phyloP scores from a whole-genome alignment of 2,329 filamentous ascomycete species.

The Aspergillus sp. region DNA sequence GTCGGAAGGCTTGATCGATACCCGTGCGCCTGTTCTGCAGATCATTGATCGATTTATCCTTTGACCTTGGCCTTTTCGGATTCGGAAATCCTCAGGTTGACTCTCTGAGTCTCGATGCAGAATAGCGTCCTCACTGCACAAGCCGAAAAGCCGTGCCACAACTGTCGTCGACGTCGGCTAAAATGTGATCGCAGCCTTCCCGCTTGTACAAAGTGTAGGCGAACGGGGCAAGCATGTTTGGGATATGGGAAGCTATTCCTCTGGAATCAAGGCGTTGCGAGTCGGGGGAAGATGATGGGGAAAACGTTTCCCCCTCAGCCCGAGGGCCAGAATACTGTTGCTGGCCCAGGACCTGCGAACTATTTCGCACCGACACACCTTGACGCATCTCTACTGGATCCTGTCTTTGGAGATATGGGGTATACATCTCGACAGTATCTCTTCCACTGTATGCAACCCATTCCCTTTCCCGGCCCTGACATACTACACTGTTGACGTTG shows the following conservation, averaged over 20 bases:
- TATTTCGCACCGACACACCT: not conserved
- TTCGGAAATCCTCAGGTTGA: not conserved
- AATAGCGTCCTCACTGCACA: not conserved
- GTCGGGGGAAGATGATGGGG: conserved; percentile 23
- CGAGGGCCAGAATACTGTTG: not conserved
- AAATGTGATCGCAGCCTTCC: conserved; percentile 17
- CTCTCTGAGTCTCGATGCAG: not conserved
- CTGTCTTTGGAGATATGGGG: conserved; percentile 3
- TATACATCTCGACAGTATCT: not conserved
- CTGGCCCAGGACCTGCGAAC: not conserved
- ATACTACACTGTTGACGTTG: not conserved
- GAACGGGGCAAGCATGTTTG: conserved; percentile 13
- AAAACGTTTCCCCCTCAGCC: conserved; percentile 10
- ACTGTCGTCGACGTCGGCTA: conserved; percentile 17
- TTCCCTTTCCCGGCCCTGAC: not conserved
- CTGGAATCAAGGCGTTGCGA: conserved; percentile 20
- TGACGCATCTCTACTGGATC: conserved; percentile 1
- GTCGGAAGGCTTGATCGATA: not conserved
- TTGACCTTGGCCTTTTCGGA: not conserved
- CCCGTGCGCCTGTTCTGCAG: not conserved
- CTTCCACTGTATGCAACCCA: not conserved
- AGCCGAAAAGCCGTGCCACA: conserved; percentile 17
- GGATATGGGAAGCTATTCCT: conserved; percentile 20
- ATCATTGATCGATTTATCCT: not conserved
- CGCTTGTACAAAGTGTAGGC: conserved; percentile 7